Evolutionary conservation across 139 green algal genomes (phyloP).

Genomic region (Chlorella sp.): DNA sequence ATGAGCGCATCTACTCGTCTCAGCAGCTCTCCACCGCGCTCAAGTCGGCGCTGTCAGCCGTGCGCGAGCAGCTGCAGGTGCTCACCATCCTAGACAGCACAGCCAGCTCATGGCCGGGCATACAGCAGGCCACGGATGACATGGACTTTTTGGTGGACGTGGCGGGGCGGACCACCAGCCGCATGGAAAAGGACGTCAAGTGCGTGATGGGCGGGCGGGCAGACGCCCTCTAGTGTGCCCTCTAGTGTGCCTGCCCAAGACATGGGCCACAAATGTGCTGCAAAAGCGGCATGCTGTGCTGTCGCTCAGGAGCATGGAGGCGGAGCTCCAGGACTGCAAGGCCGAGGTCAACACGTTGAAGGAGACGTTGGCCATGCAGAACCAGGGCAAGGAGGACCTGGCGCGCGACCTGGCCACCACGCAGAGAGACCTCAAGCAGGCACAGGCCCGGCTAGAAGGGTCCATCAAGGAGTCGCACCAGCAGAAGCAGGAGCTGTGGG

Average conservation of each 20-base stretch:
- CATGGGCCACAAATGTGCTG: too few relatives aligned
- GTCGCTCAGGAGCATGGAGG: conserved; percentile 1
- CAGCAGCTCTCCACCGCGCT: conserved; percentile 30
- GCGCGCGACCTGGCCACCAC: conserved; percentile 3
- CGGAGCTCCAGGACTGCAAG: background rate
- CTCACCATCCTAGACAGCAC: conserved; percentile 36
- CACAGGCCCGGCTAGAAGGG: conserved; percentile 12
- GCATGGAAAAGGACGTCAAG: conserved; percentile 10
- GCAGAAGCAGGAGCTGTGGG: conserved; percentile 25
- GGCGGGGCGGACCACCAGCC: conserved; percentile 9
- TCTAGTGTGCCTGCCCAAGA: background rate
- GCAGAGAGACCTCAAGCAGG: conserved; percentile 2
- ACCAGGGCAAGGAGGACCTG: conserved; percentile 12
- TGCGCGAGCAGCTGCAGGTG: conserved; percentile 35
- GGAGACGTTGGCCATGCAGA: conserved; percentile 11
- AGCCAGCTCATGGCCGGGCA: conserved; percentile 29
- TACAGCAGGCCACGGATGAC: conserved; percentile 34
- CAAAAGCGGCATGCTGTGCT: too few relatives aligned
- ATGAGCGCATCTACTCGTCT: conserved; percentile 30
- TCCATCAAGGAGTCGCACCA: conserved; percentile 9
- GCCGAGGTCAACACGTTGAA: conserved; percentile 11
- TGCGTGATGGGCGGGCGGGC: background rate
- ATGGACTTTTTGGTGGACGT: conserved; percentile 32
- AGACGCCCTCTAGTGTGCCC: too few relatives aligned
- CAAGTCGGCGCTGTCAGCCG: conserved; percentile 11